Percentiles rank a stretch among this genome's conserved stretches.
Evolutionary conservation across 1,284 basidiomycete genomes (phyloP).

Genomic region (Afroboletus lepidellus): DNA sequence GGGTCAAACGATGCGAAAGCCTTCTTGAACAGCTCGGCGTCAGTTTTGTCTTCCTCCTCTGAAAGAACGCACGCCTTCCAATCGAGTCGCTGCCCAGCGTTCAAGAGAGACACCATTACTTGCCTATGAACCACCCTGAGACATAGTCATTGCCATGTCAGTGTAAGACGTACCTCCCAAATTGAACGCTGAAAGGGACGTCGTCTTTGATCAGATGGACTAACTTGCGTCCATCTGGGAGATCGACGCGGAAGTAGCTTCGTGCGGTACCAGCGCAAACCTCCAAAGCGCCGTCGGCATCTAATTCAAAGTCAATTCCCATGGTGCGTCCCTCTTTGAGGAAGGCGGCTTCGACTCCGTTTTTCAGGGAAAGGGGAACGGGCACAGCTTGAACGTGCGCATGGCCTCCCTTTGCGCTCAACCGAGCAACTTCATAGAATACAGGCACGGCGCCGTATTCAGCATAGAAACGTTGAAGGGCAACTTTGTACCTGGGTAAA

Average conservation of each 20-base stretch:
- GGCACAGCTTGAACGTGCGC: conserved; percentile 90
- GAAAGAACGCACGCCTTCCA: conserved; percentile 86
- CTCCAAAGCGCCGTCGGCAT: conserved; percentile 63
- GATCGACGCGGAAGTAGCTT: conserved; percentile 87
- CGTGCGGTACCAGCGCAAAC: conserved; percentile 52
- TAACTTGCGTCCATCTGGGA: conserved; percentile 83
- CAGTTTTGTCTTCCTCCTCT: conserved; percentile 80
- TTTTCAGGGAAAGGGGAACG: conserved; percentile 61
- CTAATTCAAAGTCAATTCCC: conserved; percentile 67
- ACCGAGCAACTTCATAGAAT: conserved; percentile 84
- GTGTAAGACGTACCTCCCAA: conserved; percentile 73
- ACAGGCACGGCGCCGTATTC: conserved; percentile 70
- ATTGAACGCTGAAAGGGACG: conserved; percentile 84
- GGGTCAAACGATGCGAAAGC: conserved; percentile 79
- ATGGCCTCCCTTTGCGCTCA: conserved; percentile 87
- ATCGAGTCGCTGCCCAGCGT: conserved; percentile 75
- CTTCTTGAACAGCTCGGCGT: conserved; percentile 78
- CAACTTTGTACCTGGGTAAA: conserved; percentile 71
- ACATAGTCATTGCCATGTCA: conserved; percentile 3
- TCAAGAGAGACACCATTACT: conserved; percentile 73
- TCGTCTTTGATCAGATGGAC: conserved; percentile 81
- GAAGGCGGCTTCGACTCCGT: conserved; percentile 71
- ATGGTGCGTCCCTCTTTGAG: conserved; percentile 58
- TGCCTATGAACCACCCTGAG: conserved; percentile 48
- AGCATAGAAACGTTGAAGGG: conserved; percentile 71